Conservation (phyloP, 805 yeast genomes). For the Metschnikowia matae region DNA sequence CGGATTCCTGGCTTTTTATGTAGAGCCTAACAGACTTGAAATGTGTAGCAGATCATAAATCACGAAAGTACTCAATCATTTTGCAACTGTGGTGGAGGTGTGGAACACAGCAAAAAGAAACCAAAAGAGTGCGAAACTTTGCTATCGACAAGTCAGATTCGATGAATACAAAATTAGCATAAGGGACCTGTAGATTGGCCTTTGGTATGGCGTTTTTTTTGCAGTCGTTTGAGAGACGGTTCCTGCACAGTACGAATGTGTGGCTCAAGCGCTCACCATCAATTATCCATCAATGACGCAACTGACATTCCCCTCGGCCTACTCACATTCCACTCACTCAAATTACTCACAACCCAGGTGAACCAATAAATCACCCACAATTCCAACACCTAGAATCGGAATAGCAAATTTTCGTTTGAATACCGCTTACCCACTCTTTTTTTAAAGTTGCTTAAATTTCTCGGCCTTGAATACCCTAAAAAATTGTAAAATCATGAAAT, state of each 20-base stretch:
- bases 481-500: neutral
- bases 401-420: neutral
- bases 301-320: neutral
- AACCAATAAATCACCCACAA: neutral
- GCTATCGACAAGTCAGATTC: neutral
- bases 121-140: too few species aligned
- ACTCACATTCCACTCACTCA: neutral
- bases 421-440: neutral
- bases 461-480: neutral
- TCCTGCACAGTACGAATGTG: neutral
- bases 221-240: neutral
- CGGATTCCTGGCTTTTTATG: neutral
- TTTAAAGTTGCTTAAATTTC: neutral
- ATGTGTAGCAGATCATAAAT: neutral
- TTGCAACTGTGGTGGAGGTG: conserved; percentile 5
- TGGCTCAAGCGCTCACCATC: neutral
- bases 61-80: neutral
- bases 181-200: neutral
- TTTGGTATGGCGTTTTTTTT: neutral
- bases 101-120: conserved; percentile 1
- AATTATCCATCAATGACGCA: neutral
- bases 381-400: neutral
- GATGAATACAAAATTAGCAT: neutral
- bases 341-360: neutral
- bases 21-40: neutral